These are phyloP conservation scores for Hyparrhenia diplandra DNA, from an alignment of 176 grass and related monocot species.

Conservation along the genomic window DNA sequence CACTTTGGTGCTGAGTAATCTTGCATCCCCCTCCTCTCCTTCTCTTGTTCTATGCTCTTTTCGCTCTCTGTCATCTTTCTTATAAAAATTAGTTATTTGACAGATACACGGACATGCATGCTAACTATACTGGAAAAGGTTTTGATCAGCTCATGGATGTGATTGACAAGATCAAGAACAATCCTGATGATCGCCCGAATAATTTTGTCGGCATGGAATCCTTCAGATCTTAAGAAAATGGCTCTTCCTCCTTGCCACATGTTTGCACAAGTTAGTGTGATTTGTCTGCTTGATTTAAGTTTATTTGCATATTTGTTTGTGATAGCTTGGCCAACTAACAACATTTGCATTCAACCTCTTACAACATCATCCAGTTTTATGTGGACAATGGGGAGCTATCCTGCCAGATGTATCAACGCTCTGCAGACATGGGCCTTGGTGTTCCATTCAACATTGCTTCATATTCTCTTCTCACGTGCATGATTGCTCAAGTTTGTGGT, in stretches of 20 bases:
- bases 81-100: background rate
- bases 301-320: slow-evolving; percentile 2
- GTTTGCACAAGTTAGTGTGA: slow-evolving; percentile 68
- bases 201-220: slow-evolving; percentile 76
- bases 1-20: slow-evolving; percentile 86
- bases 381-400: slow-evolving; percentile 80
- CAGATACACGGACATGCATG: slow-evolving; percentile 78
- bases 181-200: slow-evolving; percentile 78
- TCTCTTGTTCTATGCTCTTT: background rate
- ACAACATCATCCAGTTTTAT: slow-evolving; percentile 53
- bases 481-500: slow-evolving; percentile 95
- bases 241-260: slow-evolving; percentile 87
- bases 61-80: background rate
- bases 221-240: slow-evolving; percentile 76
- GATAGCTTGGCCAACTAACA: background rate
- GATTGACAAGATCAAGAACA: slow-evolving; percentile 85
- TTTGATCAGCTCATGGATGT: slow-evolving; percentile 81
- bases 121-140: slow-evolving; percentile 75
- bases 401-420: slow-evolving; percentile 93
- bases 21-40: background rate
- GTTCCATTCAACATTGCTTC: slow-evolving; percentile 91
- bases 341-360: background rate
- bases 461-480: slow-evolving; percentile 79
- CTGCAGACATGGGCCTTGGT: slow-evolving; percentile 90
- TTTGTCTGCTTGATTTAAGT: background rate